Evolutionary conservation across 352 stramenopile genomes (phyloP), one percentile per base, ranked within the genome.

Genomic region (Phytophthora cryptogea): DNA sequence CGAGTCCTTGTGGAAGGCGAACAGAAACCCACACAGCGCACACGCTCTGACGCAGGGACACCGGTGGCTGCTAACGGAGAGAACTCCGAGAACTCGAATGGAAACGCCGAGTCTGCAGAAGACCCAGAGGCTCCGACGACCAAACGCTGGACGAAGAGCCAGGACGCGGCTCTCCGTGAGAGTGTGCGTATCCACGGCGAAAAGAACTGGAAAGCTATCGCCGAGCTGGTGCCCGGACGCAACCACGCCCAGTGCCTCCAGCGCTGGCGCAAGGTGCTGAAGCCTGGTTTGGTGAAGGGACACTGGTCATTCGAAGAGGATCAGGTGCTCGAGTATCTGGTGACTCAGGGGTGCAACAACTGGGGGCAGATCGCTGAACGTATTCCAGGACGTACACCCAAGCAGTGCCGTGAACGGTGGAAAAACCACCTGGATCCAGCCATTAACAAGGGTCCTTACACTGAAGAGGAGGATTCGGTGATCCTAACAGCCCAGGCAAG

Each of bases 261-360:
- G 66, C 81, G 89, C 30, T 97, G 89, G 89, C 83, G 87, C 33
- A 97, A 97, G 66, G 88, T 99, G 40, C 82, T 99, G 31, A 97
- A 97, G 63, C 95, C 95, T 10, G 96, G 94, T 32, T 77, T 98
- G 5, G 90, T 97, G 31, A 99, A 99, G 68, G 94, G 94, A 42
- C 92, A 96, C 51, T 98, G 95, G 95, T 97, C 84, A 30, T 93
- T 96, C 53, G 89, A 98, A 64, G 95, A 98, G 62, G 95, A 98
- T 74, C 78, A 94, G 39, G 92, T 98, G 44, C 89, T 98, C 8
- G 86, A 96, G 51, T 90, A 92, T 59, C 70, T 94, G 20, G 89
- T 97, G 37, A 92, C 86, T 14, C 80, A 92, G 49, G 86, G 86
- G 35, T 88, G 90, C 68, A 97, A 96, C 59, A 97, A 97, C 76